Conservation (phyloP, 2,329 filamentous ascomycete species). For the Hypoxylon sp. region DNA sequence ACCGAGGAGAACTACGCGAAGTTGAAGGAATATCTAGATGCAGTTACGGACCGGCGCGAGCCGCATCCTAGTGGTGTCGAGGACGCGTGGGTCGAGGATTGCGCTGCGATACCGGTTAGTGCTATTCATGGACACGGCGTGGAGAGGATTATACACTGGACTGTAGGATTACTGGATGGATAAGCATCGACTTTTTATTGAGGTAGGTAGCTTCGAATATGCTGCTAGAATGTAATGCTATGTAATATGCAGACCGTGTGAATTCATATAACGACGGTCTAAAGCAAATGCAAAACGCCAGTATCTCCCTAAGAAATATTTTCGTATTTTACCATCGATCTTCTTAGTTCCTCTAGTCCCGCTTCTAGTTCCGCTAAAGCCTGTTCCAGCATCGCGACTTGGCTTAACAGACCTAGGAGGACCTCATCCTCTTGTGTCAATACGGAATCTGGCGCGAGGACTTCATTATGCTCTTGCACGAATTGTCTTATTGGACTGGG, state of each 20-base stretch:
- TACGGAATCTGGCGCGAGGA: no score
- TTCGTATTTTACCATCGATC: conserved; percentile 1
- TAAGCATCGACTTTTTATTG: no score
- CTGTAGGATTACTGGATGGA: conserved; percentile 71
- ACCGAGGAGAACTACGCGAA: conserved; percentile 80
- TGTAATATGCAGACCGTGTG: conserved; percentile 18
- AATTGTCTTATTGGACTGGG: no score
- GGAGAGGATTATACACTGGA: conserved; percentile 76
- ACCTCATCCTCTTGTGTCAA: no score
- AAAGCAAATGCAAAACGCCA: conserved; percentile 16
- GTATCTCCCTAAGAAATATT: no score
- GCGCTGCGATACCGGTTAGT: conserved; percentile 83
- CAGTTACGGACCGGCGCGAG: conserved; percentile 67
- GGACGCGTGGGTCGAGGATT: conserved; percentile 65
- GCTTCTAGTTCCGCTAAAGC: no score
- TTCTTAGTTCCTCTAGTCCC: background rate
- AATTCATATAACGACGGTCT: background rate
- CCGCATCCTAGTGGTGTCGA: conserved; percentile 77
- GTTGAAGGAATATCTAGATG: conserved; percentile 75
- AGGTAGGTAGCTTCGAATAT: conserved; percentile 3
- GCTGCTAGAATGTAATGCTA: background rate
- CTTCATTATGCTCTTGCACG: no score
- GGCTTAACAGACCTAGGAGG: no score
- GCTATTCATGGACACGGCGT: conserved; percentile 89
- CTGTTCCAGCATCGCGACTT: no score